Evolutionary conservation across 2,329 filamentous ascomycete species (phyloP).

Genomic region (Zymoseptoria tritici): DNA sequence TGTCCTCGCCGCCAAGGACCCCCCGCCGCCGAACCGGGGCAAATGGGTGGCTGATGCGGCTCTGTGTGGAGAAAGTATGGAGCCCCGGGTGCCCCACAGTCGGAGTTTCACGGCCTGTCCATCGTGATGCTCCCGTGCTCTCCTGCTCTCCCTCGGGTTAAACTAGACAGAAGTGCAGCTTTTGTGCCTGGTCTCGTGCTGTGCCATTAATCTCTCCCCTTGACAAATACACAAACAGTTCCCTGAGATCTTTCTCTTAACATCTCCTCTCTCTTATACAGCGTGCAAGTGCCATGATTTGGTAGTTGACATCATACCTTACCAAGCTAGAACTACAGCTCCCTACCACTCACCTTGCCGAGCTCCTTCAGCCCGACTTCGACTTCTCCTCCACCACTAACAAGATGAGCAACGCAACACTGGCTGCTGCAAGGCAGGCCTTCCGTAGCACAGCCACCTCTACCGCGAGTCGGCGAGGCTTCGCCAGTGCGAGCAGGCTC

Average conservation of each 20-base stretch:
- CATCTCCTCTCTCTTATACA: background rate
- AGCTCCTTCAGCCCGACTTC: background rate
- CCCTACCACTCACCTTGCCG: background rate
- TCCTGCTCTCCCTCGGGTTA: background rate
- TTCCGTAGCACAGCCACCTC: slow-evolving; percentile 14
- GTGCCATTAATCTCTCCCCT: background rate
- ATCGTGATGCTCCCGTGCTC: background rate
- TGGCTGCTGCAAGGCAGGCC: slow-evolving; percentile 14
- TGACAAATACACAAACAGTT: background rate
- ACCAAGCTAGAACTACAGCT: background rate
- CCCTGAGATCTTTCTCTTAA: background rate
- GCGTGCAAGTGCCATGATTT: background rate
- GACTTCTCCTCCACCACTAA: background rate
- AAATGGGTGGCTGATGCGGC: background rate
- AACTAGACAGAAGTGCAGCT: background rate
- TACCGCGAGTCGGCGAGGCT: slow-evolving; percentile 31
- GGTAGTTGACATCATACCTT: background rate
- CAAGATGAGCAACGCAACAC: slow-evolving; percentile 11
- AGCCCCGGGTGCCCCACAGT: background rate
- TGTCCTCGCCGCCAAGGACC: background rate
- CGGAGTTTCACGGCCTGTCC: background rate
- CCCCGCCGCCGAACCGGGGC: background rate
- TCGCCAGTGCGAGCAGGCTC: slow-evolving; percentile 36
- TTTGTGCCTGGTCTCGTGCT: background rate
- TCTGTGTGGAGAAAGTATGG: background rate